Conservation (phyloP, 2,329 filamentous ascomycete genomes). For the Bisporella sp. region DNA sequence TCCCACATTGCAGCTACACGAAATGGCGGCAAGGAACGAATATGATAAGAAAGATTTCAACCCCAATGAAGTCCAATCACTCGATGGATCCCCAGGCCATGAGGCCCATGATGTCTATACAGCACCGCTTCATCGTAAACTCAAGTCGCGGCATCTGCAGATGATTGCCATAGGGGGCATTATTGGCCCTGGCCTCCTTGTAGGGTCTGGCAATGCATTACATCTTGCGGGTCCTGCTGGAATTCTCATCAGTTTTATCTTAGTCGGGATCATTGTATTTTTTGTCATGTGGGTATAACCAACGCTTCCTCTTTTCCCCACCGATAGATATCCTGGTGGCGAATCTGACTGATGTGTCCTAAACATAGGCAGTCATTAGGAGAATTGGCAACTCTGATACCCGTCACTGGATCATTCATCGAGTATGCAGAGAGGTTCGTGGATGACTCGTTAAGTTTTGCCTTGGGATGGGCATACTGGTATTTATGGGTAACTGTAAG, state of each 20-base stretch:
- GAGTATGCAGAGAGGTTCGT: constrained; percentile 74
- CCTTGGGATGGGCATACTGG: constrained; percentile 38
- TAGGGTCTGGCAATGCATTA: constrained; percentile 45
- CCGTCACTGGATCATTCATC: constrained; percentile 46
- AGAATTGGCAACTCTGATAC: not conserved
- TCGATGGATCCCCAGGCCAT: too few relatives aligned
- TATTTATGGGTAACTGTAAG: constrained; percentile 72
- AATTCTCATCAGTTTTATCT: constrained; percentile 63
- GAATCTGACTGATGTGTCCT: too few relatives aligned
- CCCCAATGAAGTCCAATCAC: too few relatives aligned
- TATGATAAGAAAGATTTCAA: too few relatives aligned
- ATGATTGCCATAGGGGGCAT: constrained; percentile 69
- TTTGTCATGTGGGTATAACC: constrained; percentile 53
- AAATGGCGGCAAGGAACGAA: too few relatives aligned
- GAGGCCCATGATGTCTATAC: not conserved
- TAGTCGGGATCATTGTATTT: constrained; percentile 67
- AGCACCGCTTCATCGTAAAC: constrained; percentile 29
- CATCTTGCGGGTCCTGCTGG: constrained; percentile 51
- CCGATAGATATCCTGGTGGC: too few relatives aligned
- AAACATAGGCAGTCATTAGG: constrained; percentile 52
- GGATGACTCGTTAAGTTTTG: constrained; percentile 74
- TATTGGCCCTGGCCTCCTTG: constrained; percentile 65
- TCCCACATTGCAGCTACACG: too few relatives aligned
- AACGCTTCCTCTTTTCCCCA: too few relatives aligned
- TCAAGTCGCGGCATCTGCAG: constrained; percentile 45